Conservation (phyloP, 108 stramenopile species). For the Nitzschia inconspicua region DNA sequence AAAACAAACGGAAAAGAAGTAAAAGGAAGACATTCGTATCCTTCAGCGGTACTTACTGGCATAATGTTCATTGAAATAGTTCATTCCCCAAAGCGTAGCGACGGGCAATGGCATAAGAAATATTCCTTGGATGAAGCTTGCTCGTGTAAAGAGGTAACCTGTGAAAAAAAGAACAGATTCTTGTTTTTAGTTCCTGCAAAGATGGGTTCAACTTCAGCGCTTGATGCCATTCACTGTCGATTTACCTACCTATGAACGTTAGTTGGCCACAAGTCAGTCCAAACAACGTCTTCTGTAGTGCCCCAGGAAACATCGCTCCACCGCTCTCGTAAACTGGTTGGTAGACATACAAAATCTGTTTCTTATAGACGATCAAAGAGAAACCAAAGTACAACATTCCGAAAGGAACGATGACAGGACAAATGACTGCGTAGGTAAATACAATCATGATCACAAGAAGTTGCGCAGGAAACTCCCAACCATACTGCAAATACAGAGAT, state of each 20-base stretch:
- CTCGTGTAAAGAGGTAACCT: constrained; percentile 75
- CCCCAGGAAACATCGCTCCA: constrained; percentile 67
- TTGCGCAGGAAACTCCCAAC: constrained; percentile 84
- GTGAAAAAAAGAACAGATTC: too few relatives aligned
- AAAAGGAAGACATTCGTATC: too few relatives aligned
- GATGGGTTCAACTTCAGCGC: too few relatives aligned
- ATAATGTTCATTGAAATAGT: constrained; percentile 56
- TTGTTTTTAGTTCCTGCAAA: too few relatives aligned
- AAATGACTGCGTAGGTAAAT: constrained; percentile 67
- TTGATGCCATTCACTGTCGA: too few relatives aligned
- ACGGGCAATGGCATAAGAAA: constrained; percentile 71
- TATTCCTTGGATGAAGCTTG: constrained; percentile 35
- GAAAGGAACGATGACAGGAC: constrained; percentile 80
- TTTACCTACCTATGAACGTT: constrained; percentile 79
- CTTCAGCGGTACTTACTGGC: constrained; percentile 20
- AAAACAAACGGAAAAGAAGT: too few relatives aligned
- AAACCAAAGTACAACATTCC: constrained; percentile 75
- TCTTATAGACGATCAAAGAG: constrained; percentile 85
- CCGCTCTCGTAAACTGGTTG: constrained; percentile 54
- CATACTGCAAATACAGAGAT: constrained; percentile 44
- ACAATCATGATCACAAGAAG: constrained; percentile 83
- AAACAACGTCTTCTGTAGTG: constrained; percentile 72
- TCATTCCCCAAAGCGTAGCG: constrained; percentile 58
- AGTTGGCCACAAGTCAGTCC: constrained; percentile 79
- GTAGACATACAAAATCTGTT: constrained; percentile 80